Percentiles rank a stretch among this genome's conserved stretches.
Evolutionary conservation across 2,329 filamentous ascomycete species (phyloP).

Genomic region (Verticillium nonalfalfae): DNA sequence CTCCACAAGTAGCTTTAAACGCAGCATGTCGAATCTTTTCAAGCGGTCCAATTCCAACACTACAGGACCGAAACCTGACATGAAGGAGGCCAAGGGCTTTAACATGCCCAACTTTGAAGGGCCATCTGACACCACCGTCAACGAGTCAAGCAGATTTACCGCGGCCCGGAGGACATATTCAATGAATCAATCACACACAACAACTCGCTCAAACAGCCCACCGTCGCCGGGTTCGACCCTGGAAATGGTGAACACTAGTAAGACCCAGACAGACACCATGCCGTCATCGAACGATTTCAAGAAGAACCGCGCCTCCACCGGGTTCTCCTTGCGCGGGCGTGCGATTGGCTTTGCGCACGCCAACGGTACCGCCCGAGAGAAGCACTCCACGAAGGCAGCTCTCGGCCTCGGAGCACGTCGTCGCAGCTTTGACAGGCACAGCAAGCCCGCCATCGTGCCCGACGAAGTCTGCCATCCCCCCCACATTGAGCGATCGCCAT

Average conservation of each 20-base stretch:
- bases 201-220: constrained; percentile 41
- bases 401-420: constrained; percentile 14
- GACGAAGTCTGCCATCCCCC: constrained; percentile 6
- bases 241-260: constrained; percentile 26
- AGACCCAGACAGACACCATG: constrained; percentile 17
- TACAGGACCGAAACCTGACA: neutral
- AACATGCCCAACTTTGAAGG: neutral
- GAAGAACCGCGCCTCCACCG: constrained; percentile 46
- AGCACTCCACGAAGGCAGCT: constrained; percentile 17
- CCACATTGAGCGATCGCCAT: constrained; percentile 39
- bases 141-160: constrained; percentile 3
- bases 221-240: constrained; percentile 42
- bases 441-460: constrained; percentile 17
- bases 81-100: neutral
- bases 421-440: constrained; percentile 40
- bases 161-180: constrained; percentile 24
- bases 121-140: constrained; percentile 5
- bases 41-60: constrained; percentile 30
- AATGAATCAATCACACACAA: constrained; percentile 36
- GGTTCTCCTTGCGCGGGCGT: constrained; percentile 39
- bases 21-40: constrained; percentile 43
- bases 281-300: constrained; percentile 39
- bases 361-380: constrained; percentile 15
- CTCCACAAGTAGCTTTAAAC: constrained; percentile 37
- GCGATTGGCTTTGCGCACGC: constrained; percentile 39